These are phyloP conservation scores for Paracoccidioides lutzii DNA, from an alignment of 2,329 filamentous ascomycete genomes.

Conservation along the genomic window DNA sequence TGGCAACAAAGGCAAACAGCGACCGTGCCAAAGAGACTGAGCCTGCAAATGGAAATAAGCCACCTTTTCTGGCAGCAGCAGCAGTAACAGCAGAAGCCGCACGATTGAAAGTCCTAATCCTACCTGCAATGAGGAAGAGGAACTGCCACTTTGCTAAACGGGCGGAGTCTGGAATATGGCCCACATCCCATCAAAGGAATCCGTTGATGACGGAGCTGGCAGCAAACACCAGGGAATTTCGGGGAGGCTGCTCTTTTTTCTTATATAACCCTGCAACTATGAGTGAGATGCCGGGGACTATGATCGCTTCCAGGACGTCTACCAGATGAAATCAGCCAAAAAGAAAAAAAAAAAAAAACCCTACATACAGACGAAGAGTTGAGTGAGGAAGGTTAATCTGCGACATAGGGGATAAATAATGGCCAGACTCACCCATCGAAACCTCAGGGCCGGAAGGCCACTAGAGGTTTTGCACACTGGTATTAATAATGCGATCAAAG, in stretches of 20 bases:
- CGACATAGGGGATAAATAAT: background rate
- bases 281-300: conserved; percentile 23
- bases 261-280: conserved; percentile 29
- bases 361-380: background rate
- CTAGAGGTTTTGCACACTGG: conserved; percentile 36
- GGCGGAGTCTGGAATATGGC: conserved; percentile 35
- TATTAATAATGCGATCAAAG: conserved; percentile 33
- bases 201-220: conserved; percentile 21
- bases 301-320: conserved; percentile 23
- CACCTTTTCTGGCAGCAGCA: background rate
- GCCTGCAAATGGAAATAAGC: conserved; percentile 3
- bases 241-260: conserved; percentile 25
- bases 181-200: conserved; percentile 38
- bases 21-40: conserved; percentile 39
- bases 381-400: background rate
- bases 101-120: background rate
- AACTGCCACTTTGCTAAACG: conserved; percentile 42
- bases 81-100: background rate
- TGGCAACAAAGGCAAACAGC: conserved; percentile 34
- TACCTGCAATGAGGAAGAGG: conserved; percentile 44
- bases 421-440: conserved; percentile 21
- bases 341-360: background rate
- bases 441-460: conserved; percentile 32
- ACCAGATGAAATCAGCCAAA: background rate
- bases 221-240: conserved; percentile 27